Conservation (phyloP, 2,329 filamentous ascomycete species). For the Cercospora sp. region DNA sequence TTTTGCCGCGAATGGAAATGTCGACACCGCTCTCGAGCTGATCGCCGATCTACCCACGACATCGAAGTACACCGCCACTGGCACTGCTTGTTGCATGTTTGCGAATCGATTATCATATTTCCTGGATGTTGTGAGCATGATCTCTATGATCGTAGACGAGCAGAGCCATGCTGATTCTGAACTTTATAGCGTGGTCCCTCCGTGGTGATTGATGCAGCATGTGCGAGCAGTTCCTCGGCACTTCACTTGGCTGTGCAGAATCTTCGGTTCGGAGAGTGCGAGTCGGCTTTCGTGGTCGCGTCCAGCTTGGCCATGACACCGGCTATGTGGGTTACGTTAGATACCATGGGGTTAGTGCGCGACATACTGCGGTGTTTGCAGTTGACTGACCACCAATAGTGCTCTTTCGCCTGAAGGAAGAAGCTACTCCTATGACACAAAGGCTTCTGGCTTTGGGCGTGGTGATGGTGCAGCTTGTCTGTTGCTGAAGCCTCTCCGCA, state of each 20-base stretch:
- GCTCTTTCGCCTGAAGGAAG: constrained; percentile 5
- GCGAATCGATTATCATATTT: constrained; percentile 28
- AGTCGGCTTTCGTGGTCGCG: not conserved
- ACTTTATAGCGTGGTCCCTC: constrained; percentile 8
- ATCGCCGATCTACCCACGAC: not conserved
- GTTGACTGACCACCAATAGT: not conserved
- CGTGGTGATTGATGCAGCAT: constrained; percentile 23
- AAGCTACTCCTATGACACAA: constrained; percentile 34
- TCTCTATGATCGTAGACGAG: not conserved
- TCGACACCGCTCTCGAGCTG: not conserved
- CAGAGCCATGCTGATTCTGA: not conserved
- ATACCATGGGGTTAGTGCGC: constrained; percentile 3
- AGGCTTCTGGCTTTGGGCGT: constrained; percentile 53
- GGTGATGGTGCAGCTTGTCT: constrained; percentile 54
- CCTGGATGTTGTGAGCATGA: constrained; percentile 13
- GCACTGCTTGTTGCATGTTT: constrained; percentile 7
- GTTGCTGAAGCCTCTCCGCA: constrained; percentile 49
- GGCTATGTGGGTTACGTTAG: not conserved
- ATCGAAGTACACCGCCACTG: not conserved
- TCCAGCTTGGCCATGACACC: not conserved
- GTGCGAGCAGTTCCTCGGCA: not conserved
- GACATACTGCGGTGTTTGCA: not conserved
- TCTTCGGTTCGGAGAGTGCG: not conserved
- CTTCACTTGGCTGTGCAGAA: constrained; percentile 1
- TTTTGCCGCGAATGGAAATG: constrained; percentile 15